Evolutionary conservation across 441 rosid species (phyloP).

Genomic region (Manihot esculenta): DNA sequence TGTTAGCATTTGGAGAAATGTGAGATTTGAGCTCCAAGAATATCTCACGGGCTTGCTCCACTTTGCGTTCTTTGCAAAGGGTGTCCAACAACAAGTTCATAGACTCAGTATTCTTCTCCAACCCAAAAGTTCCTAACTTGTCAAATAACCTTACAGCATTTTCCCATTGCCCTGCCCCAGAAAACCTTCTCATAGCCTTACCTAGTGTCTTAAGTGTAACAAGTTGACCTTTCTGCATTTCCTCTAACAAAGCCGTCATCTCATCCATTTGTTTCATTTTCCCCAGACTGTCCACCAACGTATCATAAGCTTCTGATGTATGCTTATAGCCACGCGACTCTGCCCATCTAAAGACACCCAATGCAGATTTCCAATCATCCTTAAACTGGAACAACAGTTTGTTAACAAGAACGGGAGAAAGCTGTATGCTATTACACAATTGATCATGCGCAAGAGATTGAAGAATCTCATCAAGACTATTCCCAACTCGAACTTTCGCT

Average conservation of each 20-base stretch:
- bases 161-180: conserved; percentile 83
- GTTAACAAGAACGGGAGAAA: conserved; percentile 49
- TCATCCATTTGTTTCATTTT: conserved; percentile 65
- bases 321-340: conserved; percentile 47
- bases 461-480: conserved; percentile 47
- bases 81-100: conserved; percentile 80
- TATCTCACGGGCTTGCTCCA: conserved; percentile 57
- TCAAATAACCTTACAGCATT: conserved; percentile 68
- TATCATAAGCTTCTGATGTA: conserved; percentile 44
- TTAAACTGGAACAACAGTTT: conserved; percentile 59
- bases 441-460: conserved; percentile 40
- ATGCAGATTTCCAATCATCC: conserved; percentile 83
- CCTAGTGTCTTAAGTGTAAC: conserved; percentile 55
- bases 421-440: conserved; percentile 36
- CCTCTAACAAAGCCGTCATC: conserved; percentile 59
- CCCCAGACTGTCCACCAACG: conserved; percentile 73
- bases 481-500: conserved; percentile 37
- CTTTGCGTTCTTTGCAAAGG: conserved; percentile 72
- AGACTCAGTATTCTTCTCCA: conserved; percentile 66
- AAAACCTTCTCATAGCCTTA: conserved; percentile 73
- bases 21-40: conserved; percentile 60
- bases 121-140: conserved; percentile 50
- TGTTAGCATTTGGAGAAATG: conserved; percentile 55
- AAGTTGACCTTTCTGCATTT: conserved; percentile 41
- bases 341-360: conserved; percentile 75